A percentile compares a stretch with the other conserved stretches of the same genome.
Evolutionary conservation across 1,284 basidiomycete genomes (phyloP).

Genomic region (Pisolithus thermaeus): DNA sequence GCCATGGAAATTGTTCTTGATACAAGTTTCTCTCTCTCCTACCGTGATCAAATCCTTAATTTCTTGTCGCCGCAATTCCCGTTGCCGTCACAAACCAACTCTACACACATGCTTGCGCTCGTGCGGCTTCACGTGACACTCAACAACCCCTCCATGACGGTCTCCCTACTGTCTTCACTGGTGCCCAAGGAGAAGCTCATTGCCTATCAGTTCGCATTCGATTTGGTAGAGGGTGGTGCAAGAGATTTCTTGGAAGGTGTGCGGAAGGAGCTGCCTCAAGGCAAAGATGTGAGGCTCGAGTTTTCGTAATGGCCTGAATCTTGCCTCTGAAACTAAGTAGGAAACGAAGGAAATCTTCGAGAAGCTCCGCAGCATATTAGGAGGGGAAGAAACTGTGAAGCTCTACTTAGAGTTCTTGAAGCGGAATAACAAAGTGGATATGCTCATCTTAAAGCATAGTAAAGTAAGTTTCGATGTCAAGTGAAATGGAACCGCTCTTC

Average conservation of each 20-base stretch:
- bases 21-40: constrained; percentile 73
- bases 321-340: constrained; percentile 30
- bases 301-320: not conserved
- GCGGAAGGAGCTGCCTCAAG: constrained; percentile 57
- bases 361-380: constrained; percentile 75
- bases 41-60: constrained; percentile 79
- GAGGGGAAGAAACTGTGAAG: constrained; percentile 85
- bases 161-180: constrained; percentile 65
- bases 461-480: constrained; percentile 51
- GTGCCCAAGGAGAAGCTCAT: constrained; percentile 68
- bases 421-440: constrained; percentile 88
- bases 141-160: constrained; percentile 69
- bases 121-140: constrained; percentile 88
- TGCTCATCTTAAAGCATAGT: constrained; percentile 86
- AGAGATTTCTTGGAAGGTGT: constrained; percentile 86
- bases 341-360: constrained; percentile 58
- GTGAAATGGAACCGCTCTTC: not conserved
- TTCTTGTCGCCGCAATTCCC: constrained; percentile 84
- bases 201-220: constrained; percentile 92
- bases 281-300: constrained; percentile 46
- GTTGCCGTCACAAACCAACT: constrained; percentile 62
- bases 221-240: constrained; percentile 86
- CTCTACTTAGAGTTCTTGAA: constrained; percentile 92
- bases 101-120: constrained; percentile 67
- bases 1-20: constrained; percentile 87